Percentiles rank a stretch among this genome's conserved stretches.
These are phyloP conservation scores for Colletotrichum sp. DNA, from an alignment of 2,329 filamentous ascomycete genomes.

Conservation along the genomic window DNA sequence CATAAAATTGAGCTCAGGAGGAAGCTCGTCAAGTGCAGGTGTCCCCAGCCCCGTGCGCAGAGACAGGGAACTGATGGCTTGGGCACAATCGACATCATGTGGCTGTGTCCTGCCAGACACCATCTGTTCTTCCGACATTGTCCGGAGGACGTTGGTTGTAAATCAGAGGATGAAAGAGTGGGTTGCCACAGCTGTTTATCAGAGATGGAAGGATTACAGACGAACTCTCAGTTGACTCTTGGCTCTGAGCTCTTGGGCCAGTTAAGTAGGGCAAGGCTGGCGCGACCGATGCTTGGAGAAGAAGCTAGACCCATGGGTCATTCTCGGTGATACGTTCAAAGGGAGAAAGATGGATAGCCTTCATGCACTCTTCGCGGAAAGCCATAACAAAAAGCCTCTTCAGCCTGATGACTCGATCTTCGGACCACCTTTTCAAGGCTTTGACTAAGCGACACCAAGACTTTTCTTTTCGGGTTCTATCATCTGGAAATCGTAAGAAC, in stretches of 20 bases:
- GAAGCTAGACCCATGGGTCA: fast-evolving
- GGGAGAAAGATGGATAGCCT: neutral
- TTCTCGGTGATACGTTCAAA: neutral
- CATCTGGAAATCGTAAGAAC: fast-evolving
- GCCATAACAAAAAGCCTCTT: neutral
- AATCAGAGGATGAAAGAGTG: neutral
- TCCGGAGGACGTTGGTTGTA: neutral
- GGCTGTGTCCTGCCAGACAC: neutral
- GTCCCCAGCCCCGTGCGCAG: neutral
- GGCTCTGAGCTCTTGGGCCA: neutral
- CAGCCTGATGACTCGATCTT: neutral
- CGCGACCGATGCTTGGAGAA: neutral
- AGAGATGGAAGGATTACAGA: neutral
- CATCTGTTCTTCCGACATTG: neutral
- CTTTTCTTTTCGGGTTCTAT: neutral
- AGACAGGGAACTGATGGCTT: neutral
- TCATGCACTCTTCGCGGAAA: neutral
- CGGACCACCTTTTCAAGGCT: neutral
- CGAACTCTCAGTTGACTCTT: neutral
- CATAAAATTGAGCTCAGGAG: neutral
- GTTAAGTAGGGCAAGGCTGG: neutral
- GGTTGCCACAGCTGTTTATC: neutral
- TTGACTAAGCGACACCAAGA: neutral
- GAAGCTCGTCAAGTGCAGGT: neutral
- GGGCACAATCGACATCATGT: neutral